Evolutionary conservation across 192 early-diverging fungal genomes (phyloP), one percentile per base, ranked within the genome.

Genomic region (Backusella luteola): DNA sequence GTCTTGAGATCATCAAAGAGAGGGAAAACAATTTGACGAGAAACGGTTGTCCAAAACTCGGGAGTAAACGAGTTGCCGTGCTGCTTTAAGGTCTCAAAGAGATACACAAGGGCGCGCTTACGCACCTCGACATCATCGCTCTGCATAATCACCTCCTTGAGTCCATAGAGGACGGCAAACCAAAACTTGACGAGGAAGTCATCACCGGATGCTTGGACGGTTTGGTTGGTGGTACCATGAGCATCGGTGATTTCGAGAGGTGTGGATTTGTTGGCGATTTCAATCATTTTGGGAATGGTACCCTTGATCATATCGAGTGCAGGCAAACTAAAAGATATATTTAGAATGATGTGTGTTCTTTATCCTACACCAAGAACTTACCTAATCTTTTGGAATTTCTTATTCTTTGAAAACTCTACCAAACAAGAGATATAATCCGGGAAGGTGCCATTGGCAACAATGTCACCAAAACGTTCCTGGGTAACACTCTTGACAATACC

Each of bases 111-210:
- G 12, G 92, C 96, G 36, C 93, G 84, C 26, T 95, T 96, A 53
- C 96, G 85, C 53, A 98, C 95, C 82, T 98, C 96, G 34, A 98
- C 85, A 70, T 98, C 95, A 66, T 93, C 91, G 11, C 93, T 92
- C 34, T 93, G 92, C 96, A 98, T 96, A 34, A 96, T 91, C 0
- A 96, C 89, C 69, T 94, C 92, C 80, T 96, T 92, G 52, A 97
- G 85, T 36, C 94, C 95, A 71, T 94, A 92, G 53, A 98, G 85
- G n/a, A 93, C 85, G 0, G 96, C 94, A 85, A 95, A 94, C 95
- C 94, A 97, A 73, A 90, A 90, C 75, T 89, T 89, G 73, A 90
- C 85, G 67, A 87, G 76, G 23, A 87, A 89, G 80, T 90, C 90
- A 26, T 89, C 89, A 38, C 86, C 88, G 17, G 89, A 59, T 29